A percentile compares a stretch with the other conserved stretches of the same genome.
Evolutionary conservation across 495 filamentous ascomycete species (phyloP).

Genomic region (Staphylotrichum tortipilum): DNA sequence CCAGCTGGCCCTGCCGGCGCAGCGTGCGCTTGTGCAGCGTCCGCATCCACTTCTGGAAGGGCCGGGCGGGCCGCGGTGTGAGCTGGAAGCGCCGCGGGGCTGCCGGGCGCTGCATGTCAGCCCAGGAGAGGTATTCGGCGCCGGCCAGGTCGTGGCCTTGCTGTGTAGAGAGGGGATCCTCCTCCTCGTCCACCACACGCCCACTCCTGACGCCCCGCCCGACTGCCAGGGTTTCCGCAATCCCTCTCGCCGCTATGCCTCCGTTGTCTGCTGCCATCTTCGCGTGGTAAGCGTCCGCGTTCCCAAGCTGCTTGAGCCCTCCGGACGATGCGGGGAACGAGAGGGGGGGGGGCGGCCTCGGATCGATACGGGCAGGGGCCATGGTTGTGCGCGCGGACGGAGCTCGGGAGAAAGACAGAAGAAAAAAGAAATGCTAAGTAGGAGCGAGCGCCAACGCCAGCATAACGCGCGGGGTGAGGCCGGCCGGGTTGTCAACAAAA

Average conservation of each 20-base stretch:
- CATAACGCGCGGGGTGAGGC: not conserved
- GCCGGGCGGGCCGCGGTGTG: slow-evolving; percentile 18
- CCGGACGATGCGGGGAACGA: not conserved
- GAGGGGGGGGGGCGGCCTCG: slow-evolving; percentile 5
- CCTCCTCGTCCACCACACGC: too few species aligned
- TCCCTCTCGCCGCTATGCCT: slow-evolving; percentile 14
- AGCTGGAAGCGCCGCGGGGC: not conserved
- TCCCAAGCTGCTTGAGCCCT: not conserved
- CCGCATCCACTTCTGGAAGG: slow-evolving; percentile 52
- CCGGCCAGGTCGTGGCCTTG: too few species aligned
- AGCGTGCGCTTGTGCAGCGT: slow-evolving; percentile 43
- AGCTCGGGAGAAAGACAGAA: slow-evolving; percentile 15
- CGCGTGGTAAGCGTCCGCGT: not conserved
- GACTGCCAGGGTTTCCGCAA: too few species aligned
- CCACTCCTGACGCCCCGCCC: too few species aligned
- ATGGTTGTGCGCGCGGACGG: slow-evolving; percentile 18
- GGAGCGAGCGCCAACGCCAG: not conserved
- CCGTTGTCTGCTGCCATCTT: not conserved
- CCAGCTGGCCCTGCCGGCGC: slow-evolving; percentile 30
- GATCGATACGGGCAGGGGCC: slow-evolving; percentile 10
- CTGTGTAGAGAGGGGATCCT: too few species aligned
- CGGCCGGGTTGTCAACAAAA: not conserved
- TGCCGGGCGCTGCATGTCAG: too few species aligned
- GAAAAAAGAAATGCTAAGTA: slow-evolving; percentile 18
- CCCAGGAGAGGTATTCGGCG: slow-evolving; percentile 21